A percentile compares a stretch with the other conserved stretches of the same genome.
Evolutionary conservation across 139 green algal genomes (phyloP).

Genomic region (Micromonas pusilla): DNA sequence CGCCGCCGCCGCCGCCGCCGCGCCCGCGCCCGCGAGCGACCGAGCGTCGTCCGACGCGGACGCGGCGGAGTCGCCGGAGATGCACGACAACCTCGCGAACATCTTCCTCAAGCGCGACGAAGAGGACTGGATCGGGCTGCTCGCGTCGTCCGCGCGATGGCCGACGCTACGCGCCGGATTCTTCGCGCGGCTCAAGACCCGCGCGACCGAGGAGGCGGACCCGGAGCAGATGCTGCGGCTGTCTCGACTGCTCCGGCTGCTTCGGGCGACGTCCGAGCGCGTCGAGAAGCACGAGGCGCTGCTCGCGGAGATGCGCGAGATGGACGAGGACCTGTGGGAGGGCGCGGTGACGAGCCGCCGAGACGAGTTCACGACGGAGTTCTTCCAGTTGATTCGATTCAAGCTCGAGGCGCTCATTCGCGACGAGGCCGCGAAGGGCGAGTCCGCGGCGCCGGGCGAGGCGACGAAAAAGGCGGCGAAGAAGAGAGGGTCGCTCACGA

Average conservation of each 20-base stretch:
- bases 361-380: slow-evolving; percentile 38
- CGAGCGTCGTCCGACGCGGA: background rate
- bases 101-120: slow-evolving; percentile 26
- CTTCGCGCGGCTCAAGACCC: slow-evolving; percentile 42
- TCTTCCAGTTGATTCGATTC: slow-evolving; percentile 44
- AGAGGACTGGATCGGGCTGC: slow-evolving; percentile 59
- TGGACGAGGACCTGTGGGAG: slow-evolving; percentile 52
- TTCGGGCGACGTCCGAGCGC: background rate
- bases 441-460: background rate
- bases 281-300: background rate
- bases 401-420: background rate
- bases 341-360: slow-evolving; percentile 41
- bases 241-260: background rate
- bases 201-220: slow-evolving; percentile 32
- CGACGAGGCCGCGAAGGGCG: background rate
- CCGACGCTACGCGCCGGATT: slow-evolving; percentile 40
- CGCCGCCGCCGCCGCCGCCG: background rate
- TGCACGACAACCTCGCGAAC: slow-evolving; percentile 11
- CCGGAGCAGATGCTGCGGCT: slow-evolving; percentile 16
- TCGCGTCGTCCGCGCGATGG: slow-evolving; percentile 58
- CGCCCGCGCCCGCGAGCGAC: background rate
- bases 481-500: too few relatives aligned
- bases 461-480: too few relatives aligned
- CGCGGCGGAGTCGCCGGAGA: background rate
- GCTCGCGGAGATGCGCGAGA: slow-evolving; percentile 16